Conservation (phyloP, 208 protist genomes). For the Leishmania braziliensis region DNA sequence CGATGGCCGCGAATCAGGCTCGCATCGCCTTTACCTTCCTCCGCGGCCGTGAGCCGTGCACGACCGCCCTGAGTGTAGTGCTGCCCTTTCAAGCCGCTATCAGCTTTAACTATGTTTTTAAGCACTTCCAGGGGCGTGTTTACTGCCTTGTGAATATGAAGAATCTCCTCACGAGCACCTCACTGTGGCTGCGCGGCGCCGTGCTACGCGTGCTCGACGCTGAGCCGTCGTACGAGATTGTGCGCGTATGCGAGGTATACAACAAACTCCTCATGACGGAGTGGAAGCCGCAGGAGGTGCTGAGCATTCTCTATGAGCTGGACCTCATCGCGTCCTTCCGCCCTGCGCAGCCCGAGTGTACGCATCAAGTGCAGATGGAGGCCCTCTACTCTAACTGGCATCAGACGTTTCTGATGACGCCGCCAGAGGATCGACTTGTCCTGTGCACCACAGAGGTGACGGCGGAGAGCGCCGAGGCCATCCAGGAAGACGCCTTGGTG, state of each 20-base stretch:
- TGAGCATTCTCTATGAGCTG: slow-evolving; percentile 72
- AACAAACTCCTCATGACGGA: slow-evolving; percentile 53
- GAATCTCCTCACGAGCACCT: slow-evolving; percentile 66
- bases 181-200: slow-evolving; percentile 80
- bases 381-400: slow-evolving; percentile 82
- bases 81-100: slow-evolving; percentile 37
- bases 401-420: slow-evolving; percentile 34
- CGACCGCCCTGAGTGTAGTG: slow-evolving; percentile 37
- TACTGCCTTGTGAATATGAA: slow-evolving; percentile 73
- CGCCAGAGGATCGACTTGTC: slow-evolving; percentile 34
- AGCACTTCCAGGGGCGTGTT: slow-evolving; percentile 71
- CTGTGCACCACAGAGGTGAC: slow-evolving; percentile 28
- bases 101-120: slow-evolving; percentile 57
- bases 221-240: slow-evolving; percentile 62
- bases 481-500: slow-evolving; percentile 2
- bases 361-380: slow-evolving; percentile 69
- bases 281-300: slow-evolving; percentile 64
- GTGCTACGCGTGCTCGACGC: slow-evolving; percentile 62
- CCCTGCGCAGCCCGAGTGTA: slow-evolving; percentile 29
- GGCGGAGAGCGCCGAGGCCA: slow-evolving; percentile 24
- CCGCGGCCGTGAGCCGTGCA: slow-evolving; percentile 52
- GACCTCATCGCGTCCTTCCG: slow-evolving; percentile 39
- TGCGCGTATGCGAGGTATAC: slow-evolving; percentile 62
- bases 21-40: slow-evolving; percentile 54
- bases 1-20: slow-evolving; percentile 23